phyloP scores from a whole-genome alignment of 805 yeast species.

The Millerozyma acaciae region DNA sequence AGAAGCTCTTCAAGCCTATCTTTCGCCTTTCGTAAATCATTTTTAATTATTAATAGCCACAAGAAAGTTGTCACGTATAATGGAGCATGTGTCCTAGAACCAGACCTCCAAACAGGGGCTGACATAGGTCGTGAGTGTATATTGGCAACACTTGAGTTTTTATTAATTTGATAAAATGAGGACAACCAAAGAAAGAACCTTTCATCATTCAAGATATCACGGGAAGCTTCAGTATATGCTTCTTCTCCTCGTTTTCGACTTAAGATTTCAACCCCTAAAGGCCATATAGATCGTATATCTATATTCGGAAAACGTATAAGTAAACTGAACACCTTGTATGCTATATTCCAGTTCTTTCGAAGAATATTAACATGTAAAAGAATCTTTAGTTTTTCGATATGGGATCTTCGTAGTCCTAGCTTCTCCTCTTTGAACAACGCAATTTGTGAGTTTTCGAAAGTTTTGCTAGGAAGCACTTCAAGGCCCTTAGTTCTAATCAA shows the following conservation, averaged over 20 bases:
- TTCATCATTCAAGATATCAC: conserved; percentile 18
- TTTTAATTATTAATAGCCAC: conserved; percentile 39
- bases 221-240: conserved; percentile 1
- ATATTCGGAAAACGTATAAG: conserved; percentile 46
- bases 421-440: not conserved
- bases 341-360: conserved; percentile 50
- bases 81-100: conserved; percentile 39
- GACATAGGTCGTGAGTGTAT: conserved; percentile 7
- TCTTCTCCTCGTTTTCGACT: conserved; percentile 9
- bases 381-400: conserved; percentile 33
- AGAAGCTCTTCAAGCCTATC: conserved; percentile 34
- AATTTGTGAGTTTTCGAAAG: conserved; percentile 4
- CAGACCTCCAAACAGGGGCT: conserved; percentile 39
- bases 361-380: conserved; percentile 49
- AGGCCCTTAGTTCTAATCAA: conserved; percentile 18
- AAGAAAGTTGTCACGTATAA: conserved; percentile 36
- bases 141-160: conserved; percentile 7
- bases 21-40: conserved; percentile 30
- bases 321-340: conserved; percentile 49
- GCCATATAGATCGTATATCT: conserved; percentile 61
- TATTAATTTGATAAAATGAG: conserved; percentile 20
- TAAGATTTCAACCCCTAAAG: conserved; percentile 58
- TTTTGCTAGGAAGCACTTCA: conserved; percentile 18
- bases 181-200: conserved; percentile 36
- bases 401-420: conserved; percentile 17